Evolutionary conservation across 495 filamentous ascomycete species (phyloP).

Genomic region (Pyronema omphalodes): DNA sequence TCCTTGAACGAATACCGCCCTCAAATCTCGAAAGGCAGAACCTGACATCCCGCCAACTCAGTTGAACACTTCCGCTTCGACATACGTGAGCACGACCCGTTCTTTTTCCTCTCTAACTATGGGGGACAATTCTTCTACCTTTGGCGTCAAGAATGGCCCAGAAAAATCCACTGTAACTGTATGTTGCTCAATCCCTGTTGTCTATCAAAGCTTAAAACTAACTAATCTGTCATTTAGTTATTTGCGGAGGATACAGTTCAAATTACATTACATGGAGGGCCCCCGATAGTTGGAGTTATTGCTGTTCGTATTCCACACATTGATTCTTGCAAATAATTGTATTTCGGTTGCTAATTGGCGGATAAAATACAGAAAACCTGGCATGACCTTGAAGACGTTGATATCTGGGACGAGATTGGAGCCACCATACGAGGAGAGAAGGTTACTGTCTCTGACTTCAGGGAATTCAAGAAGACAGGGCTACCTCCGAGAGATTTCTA

Average conservation of each 20-base stretch:
- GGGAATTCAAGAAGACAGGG: conserved; percentile 22
- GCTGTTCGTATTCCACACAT: conserved; percentile 7
- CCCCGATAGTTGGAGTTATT: conserved; percentile 16
- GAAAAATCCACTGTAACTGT: not conserved
- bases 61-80: no score
- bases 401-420: conserved; percentile 17
- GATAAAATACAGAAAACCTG: conserved; percentile 19
- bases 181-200: not conserved
- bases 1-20: no score
- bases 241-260: conserved; percentile 23
- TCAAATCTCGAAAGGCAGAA: no score
- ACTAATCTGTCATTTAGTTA: conserved; percentile 6
- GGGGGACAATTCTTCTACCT: not conserved
- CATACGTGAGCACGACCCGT: no score
- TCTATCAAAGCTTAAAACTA: not conserved
- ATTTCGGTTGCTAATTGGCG: conserved; percentile 9
- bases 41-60: no score
- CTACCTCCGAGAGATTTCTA: conserved; percentile 25
- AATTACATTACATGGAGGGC: conserved; percentile 5
- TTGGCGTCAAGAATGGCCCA: not conserved
- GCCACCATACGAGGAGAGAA: conserved; percentile 14
- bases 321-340: not conserved
- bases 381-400: conserved; percentile 22
- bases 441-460: conserved; percentile 20
- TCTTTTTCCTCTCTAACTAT: not conserved